Percentiles rank a stretch among this genome's conserved stretches.
Evolutionary conservation across 2,329 filamentous ascomycete species (phyloP).

Genomic region (Colletotrichum costaricense): DNA sequence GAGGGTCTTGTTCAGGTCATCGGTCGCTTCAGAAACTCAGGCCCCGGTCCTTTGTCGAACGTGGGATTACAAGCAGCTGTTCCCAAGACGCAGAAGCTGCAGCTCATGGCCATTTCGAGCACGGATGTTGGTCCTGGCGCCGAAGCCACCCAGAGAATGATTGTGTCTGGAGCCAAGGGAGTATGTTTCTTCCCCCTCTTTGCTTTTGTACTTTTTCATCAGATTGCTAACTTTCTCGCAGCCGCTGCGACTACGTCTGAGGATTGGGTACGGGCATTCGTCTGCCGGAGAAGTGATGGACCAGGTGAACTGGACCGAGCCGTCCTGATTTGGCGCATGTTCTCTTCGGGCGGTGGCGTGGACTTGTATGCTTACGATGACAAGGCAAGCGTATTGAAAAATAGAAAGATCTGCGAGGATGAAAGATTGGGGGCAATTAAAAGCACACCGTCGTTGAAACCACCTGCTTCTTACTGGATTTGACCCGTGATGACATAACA

Average conservation of each 20-base stretch:
- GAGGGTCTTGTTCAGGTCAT: slow-evolving; percentile 84
- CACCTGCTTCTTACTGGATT: background rate
- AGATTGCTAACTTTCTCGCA: slow-evolving; percentile 49
- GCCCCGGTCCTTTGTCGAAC: slow-evolving; percentile 72
- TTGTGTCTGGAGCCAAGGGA: slow-evolving; percentile 84
- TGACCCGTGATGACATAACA: background rate
- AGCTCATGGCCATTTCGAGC: slow-evolving; percentile 89
- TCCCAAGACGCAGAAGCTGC: slow-evolving; percentile 94
- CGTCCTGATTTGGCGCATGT: slow-evolving; percentile 51
- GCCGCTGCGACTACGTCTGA: slow-evolving; percentile 87
- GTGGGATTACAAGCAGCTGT: slow-evolving; percentile 94
- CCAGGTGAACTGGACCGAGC: slow-evolving; percentile 97
- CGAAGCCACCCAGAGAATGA: slow-evolving; percentile 92
- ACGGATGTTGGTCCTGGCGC: slow-evolving; percentile 79
- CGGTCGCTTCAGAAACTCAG: slow-evolving; percentile 86
- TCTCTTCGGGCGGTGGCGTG: background rate
- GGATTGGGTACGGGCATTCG: slow-evolving; percentile 82
- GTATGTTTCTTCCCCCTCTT: slow-evolving; percentile 69
- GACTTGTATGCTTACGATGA: slow-evolving; percentile 18
- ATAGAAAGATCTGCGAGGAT: slow-evolving; percentile 24
- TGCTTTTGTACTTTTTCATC: slow-evolving; percentile 39
- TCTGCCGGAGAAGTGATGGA: slow-evolving; percentile 80
- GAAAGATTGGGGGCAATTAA: background rate
- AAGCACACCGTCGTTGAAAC: background rate
- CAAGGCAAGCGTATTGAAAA: slow-evolving; percentile 27